Percentiles rank a stretch among this genome's conserved stretches.
These are phyloP conservation scores for Berkeleyomyces rouxiae DNA, from an alignment of 2,329 filamentous ascomycete genomes.

Conservation along the genomic window DNA sequence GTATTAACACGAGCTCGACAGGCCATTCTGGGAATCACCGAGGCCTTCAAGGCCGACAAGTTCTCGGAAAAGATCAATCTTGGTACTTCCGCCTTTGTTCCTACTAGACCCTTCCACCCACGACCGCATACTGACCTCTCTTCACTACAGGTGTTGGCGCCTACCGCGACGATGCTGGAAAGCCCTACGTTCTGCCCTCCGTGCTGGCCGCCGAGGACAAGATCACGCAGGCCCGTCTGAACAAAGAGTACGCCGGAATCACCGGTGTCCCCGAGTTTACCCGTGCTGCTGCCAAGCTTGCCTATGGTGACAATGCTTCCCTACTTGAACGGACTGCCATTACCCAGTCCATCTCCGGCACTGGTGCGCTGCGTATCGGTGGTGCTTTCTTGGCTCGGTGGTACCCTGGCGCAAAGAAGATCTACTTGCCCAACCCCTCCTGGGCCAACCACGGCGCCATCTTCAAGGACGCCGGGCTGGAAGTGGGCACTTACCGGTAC, in stretches of 20 bases:
- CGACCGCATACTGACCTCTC: conserved; percentile 12
- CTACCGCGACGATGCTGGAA: conserved; percentile 95
- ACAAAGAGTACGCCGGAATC: conserved; percentile 98
- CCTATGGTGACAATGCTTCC: conserved; percentile 68
- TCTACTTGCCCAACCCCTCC: conserved; percentile 90
- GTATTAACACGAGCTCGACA: conserved; percentile 20
- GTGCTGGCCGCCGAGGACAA: conserved; percentile 80
- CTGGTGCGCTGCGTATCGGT: conserved; percentile 85
- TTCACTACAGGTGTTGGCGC: conserved; percentile 61
- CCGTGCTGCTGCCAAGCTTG: conserved; percentile 75
- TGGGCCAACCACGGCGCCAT: conserved; percentile 98
- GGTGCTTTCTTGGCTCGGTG: conserved; percentile 84
- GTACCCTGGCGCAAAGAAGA: conserved; percentile 81
- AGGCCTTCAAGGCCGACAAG: conserved; percentile 95
- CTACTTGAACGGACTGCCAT: conserved; percentile 70
- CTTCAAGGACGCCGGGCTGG: conserved; percentile 81
- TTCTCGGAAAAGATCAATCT: conserved; percentile 97
- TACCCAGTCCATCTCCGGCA: conserved; percentile 96
- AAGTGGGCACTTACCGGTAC: conserved; percentile 93
- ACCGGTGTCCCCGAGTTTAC: conserved; percentile 92
- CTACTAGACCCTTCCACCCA: neutral
- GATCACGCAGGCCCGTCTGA: conserved; percentile 58
- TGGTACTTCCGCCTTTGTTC: conserved; percentile 31
- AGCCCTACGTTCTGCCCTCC: conserved; percentile 93
- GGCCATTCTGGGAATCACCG: conserved; percentile 86